Evolutionary conservation across 2,329 filamentous ascomycete species (phyloP), one percentile per base, ranked within the genome.

Genomic region (Pezicula radicicola): DNA sequence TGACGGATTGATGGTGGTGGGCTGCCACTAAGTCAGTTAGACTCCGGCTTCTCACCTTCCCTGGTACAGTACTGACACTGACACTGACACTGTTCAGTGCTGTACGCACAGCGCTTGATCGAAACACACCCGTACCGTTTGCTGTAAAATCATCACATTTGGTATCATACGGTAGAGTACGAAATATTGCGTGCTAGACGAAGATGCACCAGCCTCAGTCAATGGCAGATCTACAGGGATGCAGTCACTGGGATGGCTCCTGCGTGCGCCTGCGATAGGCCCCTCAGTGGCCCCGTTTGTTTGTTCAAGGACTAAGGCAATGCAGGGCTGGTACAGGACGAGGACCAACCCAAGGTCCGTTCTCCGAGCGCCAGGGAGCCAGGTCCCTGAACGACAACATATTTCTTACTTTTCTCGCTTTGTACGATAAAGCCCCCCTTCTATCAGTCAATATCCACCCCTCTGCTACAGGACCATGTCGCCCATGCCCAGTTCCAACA

Each of bases 401-500:
- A 27, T 48, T 45, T 47, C 45, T 50, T 36, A 46, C 51, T 43
- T 44, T 47, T 35, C 12, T 46, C 33, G 25, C 48, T 16, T 25
- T 42, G 49, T 28, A 53, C 40, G 50, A 56, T 49, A 50, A 48
- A 50, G 46, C 16, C 50, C 49, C 44, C 49, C 47, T 41, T 42
- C 41, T 44, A 43, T 7, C 27, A n/a, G 10, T 28, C 44, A 33
- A 52, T 45, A 49, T 62, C 52, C 57, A 58, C 52, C 45, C 37
- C 21, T 57, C 48, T 58, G 51, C 59, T 59, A 58, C 60, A 63
- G 52, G 44, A 54, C 56, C 58, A 52, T 47, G 44, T 40, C 45
- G 19, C 30, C 55, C 48, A 55, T 62, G 62, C 60, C 62, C 51
- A 46, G 51, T 28, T 13, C 50, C 48, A 58, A 40, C 49, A 61